A percentile compares a stretch with the other conserved stretches of the same genome.
These are phyloP conservation scores for Diaporthe nobilis DNA, from an alignment of 2,329 filamentous ascomycete species.

Conservation along the genomic window DNA sequence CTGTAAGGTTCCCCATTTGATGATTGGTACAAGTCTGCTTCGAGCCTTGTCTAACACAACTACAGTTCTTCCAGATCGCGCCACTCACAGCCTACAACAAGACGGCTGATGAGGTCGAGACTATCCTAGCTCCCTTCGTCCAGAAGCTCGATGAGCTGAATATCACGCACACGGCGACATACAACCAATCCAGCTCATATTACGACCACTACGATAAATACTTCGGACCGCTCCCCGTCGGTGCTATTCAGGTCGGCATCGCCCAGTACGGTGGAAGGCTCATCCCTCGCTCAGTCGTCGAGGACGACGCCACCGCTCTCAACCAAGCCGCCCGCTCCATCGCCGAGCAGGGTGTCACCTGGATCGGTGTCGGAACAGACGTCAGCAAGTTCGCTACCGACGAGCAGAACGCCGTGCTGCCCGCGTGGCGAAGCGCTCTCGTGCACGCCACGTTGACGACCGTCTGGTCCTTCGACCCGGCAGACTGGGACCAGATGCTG, in stretches of 20 bases:
- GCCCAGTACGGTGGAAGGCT: constrained; percentile 59
- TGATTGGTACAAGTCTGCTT: background rate
- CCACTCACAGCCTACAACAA: constrained; percentile 64
- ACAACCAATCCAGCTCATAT: constrained; percentile 54
- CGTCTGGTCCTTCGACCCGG: constrained; percentile 53
- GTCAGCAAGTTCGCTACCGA: constrained; percentile 40
- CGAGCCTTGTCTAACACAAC: background rate
- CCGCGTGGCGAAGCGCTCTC: constrained; percentile 55
- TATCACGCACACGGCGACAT: constrained; percentile 48
- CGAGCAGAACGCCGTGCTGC: constrained; percentile 54
- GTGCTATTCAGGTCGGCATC: constrained; percentile 65
- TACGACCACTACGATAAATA: constrained; percentile 62
- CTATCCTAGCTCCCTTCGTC: constrained; percentile 62
- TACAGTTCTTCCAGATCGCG: constrained; percentile 59
- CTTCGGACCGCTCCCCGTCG: constrained; percentile 58
- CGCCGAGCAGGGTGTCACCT: constrained; percentile 51
- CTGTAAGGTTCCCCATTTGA: background rate
- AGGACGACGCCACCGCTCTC: constrained; percentile 43
- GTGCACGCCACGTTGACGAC: constrained; percentile 51
- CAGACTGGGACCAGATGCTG: constrained; percentile 48
- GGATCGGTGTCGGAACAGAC: constrained; percentile 50
- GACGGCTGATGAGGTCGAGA: constrained; percentile 56
- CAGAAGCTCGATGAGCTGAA: constrained; percentile 54
- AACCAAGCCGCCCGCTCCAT: constrained; percentile 50
- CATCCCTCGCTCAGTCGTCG: constrained; percentile 54